These are phyloP conservation scores for Pouteria glomerata DNA, from an alignment of 148 eudicot species.

Conservation along the genomic window DNA sequence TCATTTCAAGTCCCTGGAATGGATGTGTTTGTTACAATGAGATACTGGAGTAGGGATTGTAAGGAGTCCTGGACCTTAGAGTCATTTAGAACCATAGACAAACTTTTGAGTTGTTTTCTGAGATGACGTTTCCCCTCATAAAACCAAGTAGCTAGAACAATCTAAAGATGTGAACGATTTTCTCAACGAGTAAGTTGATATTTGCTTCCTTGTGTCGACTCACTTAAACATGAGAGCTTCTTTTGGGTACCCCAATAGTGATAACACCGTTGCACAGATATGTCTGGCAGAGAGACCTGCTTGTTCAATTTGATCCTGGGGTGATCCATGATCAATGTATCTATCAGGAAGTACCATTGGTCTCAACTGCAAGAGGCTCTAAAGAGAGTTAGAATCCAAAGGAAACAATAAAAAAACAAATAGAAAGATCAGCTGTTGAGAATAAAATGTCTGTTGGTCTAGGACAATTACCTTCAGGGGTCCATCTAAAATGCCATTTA, in stretches of 20 bases:
- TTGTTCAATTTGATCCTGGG: constrained; percentile 56
- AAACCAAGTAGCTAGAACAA: neutral
- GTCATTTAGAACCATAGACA: neutral
- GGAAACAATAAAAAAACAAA: neutral
- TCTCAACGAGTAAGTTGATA: neutral
- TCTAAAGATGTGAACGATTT: neutral
- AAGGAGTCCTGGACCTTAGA: neutral
- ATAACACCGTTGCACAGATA: constrained; percentile 58
- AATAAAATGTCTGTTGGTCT: neutral
- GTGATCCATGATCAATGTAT: constrained; percentile 72
- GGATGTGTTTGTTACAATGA: neutral
- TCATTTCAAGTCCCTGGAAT: neutral
- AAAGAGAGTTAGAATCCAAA: neutral
- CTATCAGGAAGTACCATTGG: constrained; percentile 71
- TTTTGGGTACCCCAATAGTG: constrained; percentile 50
- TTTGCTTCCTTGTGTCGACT: neutral
- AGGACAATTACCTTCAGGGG: constrained; percentile 48
- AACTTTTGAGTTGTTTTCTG: neutral
- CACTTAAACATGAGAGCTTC: constrained; percentile 40
- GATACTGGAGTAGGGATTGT: neutral
- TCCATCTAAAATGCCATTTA: constrained; percentile 60
- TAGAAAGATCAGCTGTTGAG: neutral
- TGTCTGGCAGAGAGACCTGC: constrained; percentile 66
- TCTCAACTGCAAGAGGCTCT: constrained; percentile 41
- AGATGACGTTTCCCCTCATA: neutral